A percentile compares a stretch with the other conserved stretches of the same genome.
Conservation (phyloP, 2,329 filamentous ascomycete species). For the Alternaria triticimaculans region DNA sequence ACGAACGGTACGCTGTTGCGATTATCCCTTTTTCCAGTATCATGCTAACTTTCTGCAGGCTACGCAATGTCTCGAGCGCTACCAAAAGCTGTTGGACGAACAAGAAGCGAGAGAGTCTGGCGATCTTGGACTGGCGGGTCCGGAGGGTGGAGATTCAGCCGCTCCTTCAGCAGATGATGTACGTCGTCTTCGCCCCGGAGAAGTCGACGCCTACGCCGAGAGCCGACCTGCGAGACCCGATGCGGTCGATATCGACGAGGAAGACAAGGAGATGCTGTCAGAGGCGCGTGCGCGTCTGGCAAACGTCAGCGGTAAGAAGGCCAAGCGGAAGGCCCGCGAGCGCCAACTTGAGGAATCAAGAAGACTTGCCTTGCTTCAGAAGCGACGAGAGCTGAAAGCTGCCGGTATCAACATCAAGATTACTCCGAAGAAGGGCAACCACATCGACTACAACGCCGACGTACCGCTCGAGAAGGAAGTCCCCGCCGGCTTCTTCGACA, state of each 20-base stretch:
- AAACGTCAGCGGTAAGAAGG: conserved; percentile 99
- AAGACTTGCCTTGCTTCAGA: conserved; percentile 87
- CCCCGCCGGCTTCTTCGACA: conserved; percentile 90
- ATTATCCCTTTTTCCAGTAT: not conserved
- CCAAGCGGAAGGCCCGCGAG: conserved; percentile 95
- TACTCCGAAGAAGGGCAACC: conserved; percentile 85
- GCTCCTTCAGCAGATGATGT: conserved; percentile 94
- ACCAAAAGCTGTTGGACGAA: conserved; percentile 95
- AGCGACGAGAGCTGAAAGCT: conserved; percentile 94
- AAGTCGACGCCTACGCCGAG: conserved; percentile 96
- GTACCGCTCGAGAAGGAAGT: conserved; percentile 97
- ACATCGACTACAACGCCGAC: conserved; percentile 99
- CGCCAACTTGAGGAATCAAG: conserved; percentile 94
- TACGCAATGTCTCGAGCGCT: conserved; percentile 95
- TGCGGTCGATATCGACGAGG: conserved; percentile 97
- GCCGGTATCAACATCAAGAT: conserved; percentile 99
- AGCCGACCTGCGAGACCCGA: conserved; percentile 94
- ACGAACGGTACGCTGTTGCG: conserved; percentile 63
- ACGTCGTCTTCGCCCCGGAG: conserved; percentile 83
- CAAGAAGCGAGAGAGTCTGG: conserved; percentile 87
- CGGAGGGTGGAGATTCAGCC: conserved; percentile 82
- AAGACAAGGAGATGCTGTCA: conserved; percentile 99
- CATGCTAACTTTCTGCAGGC: conserved; percentile 54
- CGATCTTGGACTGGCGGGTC: conserved; percentile 81
- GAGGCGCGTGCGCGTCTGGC: conserved; percentile 95